These are phyloP conservation scores for Helianthus tuberosus DNA, from an alignment of 129 eudicot genomes.

Conservation along the genomic window DNA sequence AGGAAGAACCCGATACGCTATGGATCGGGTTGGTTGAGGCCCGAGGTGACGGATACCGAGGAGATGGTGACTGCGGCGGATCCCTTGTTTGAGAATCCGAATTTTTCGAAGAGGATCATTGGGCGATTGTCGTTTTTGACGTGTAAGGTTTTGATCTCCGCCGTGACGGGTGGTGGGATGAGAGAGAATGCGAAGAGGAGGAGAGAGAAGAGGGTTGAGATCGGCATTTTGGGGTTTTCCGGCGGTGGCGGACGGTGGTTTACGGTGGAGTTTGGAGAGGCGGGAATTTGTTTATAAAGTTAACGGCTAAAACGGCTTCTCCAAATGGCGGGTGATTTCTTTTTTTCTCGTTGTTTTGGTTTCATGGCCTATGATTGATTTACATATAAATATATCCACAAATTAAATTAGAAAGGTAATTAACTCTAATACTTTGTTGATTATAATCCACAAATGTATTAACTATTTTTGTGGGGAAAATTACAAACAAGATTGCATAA, in stretches of 20 bases:
- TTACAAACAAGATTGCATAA: too few species aligned
- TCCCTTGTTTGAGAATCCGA: constrained; percentile 38
- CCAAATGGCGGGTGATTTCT: not conserved
- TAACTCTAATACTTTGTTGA: not conserved
- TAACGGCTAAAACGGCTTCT: constrained; percentile 5
- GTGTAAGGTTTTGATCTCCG: constrained; percentile 33
- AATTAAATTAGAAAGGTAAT: constrained; percentile 18
- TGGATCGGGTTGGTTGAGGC: constrained; percentile 8
- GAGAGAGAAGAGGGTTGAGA: not conserved
- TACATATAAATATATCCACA: not conserved
- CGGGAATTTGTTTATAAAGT: constrained; percentile 24
- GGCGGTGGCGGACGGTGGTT: constrained; percentile 26
- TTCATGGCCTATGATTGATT: too few species aligned
- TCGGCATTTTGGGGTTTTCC: constrained; percentile 24
- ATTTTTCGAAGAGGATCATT: constrained; percentile 30
- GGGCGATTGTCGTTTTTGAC: constrained; percentile 28
- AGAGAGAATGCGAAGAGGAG: constrained; percentile 18
- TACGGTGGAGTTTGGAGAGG: constrained; percentile 17
- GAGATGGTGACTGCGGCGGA: constrained; percentile 30
- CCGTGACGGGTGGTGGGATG: constrained; percentile 25
- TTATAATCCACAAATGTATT: constrained; percentile 2
- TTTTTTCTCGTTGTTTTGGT: not conserved
- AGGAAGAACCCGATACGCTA: constrained; percentile 40
- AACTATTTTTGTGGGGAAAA: not conserved
- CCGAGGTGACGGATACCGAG: constrained; percentile 34